Percentiles rank a stretch among this genome's conserved stretches.
Conservation (phyloP, 1,284 basidiomycete genomes). For the Hymenochaete sp. region DNA sequence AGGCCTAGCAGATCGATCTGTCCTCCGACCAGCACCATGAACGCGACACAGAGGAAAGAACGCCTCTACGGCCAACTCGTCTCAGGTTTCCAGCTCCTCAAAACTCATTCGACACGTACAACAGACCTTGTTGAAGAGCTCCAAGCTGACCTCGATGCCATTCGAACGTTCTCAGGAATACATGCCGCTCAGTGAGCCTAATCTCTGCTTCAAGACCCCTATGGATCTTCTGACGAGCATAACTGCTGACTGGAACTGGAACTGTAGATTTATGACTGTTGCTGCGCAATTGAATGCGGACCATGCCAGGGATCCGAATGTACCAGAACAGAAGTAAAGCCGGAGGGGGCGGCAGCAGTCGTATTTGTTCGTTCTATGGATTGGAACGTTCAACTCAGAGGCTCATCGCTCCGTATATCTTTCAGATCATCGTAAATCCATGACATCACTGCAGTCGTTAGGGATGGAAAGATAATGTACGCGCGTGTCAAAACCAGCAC, state of each 20-base stretch:
- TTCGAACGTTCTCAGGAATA: conserved; percentile 59
- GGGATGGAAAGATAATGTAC: too few species aligned
- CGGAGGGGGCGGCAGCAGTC: too few species aligned
- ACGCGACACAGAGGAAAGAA: conserved; percentile 65
- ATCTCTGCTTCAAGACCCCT: neutral
- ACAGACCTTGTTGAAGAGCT: conserved; percentile 64
- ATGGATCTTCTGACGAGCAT: neutral
- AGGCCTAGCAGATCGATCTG: too few species aligned
- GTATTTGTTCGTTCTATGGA: too few species aligned
- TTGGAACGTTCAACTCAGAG: too few species aligned
- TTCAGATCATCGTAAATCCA: too few species aligned
- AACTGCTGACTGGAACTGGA: neutral
- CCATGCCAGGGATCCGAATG: neutral
- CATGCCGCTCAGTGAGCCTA: conserved; percentile 60
- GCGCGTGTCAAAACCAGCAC: too few species aligned
- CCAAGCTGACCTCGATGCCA: conserved; percentile 60
- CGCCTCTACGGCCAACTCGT: conserved; percentile 62
- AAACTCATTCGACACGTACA: conserved; percentile 52
- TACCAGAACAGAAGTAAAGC: conserved; percentile 1
- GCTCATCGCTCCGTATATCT: too few species aligned
- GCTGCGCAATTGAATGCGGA: conserved; percentile 5
- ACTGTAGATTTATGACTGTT: conserved; percentile 14
- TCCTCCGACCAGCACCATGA: conserved; percentile 27
- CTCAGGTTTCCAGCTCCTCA: conserved; percentile 50
- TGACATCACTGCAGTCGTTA: too few species aligned